These are phyloP conservation scores for Neurospora sp. DNA, from an alignment of 495 filamentous ascomycete species.

Conservation along the genomic window DNA sequence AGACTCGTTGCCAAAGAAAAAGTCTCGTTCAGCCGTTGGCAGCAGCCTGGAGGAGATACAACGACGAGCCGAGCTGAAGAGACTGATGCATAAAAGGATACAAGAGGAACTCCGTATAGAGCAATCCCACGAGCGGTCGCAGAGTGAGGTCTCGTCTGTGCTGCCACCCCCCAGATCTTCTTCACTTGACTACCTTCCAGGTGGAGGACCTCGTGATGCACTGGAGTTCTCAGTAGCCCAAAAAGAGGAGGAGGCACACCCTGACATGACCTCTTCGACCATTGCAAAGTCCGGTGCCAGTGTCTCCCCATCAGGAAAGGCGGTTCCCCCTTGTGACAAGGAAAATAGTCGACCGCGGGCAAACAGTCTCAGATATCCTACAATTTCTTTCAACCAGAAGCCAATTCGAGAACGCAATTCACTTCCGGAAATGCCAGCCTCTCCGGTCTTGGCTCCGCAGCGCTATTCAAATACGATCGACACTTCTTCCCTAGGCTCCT, in stretches of 20 bases:
- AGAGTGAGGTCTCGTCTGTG: constrained; percentile 2
- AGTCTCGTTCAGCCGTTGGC: constrained; percentile 30
- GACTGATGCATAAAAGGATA: constrained; percentile 41
- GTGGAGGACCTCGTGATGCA: constrained; percentile 31
- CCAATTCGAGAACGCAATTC: constrained; percentile 10
- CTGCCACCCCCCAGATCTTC: neutral
- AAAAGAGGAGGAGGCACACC: neutral
- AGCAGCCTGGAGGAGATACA: constrained; percentile 38
- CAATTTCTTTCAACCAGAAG: constrained; percentile 1
- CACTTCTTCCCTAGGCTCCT: constrained; percentile 27
- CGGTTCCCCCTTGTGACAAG: constrained; percentile 1
- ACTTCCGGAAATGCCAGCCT: constrained; percentile 17
- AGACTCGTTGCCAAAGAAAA: constrained; percentile 28
- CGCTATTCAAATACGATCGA: constrained; percentile 17
- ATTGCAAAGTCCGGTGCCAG: neutral
- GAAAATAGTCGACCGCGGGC: constrained; percentile 10
- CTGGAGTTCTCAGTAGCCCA: constrained; percentile 28
- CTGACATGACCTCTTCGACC: neutral
- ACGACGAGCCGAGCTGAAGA: constrained; percentile 39
- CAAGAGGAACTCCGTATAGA: constrained; percentile 40
- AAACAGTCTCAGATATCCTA: constrained; percentile 13
- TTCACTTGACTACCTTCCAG: constrained; percentile 12
- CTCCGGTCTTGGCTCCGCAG: constrained; percentile 22
- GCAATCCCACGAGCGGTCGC: constrained; percentile 13
- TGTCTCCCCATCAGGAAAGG: neutral